phyloP scores from a whole-genome alignment of 225 moss, liverwort and hornwort genomes.

The Takakia lepidozioides region DNA sequence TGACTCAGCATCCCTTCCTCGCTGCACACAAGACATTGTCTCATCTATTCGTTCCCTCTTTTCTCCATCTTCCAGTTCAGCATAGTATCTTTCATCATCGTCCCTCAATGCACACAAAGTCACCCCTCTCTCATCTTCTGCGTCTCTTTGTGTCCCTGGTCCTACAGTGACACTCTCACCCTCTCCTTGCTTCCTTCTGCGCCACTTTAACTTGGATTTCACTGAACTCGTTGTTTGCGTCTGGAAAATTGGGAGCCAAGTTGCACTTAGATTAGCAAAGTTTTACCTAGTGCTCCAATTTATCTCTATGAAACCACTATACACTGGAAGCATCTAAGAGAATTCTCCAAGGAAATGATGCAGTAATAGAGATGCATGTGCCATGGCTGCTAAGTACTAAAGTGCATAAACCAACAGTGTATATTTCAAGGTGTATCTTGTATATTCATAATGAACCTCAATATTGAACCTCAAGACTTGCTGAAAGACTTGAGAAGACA shows the following conservation, averaged over 20 bases:
- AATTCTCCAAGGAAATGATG: neutral
- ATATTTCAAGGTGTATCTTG: no score
- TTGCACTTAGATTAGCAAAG: no score
- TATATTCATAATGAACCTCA: no score
- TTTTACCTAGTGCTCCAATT: no score
- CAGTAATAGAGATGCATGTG: neutral
- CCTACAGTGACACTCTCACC: neutral
- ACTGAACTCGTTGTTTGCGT: constrained; percentile 35
- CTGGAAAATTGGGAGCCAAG: no score
- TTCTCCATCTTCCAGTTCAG: constrained; percentile 74
- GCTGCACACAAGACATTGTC: constrained; percentile 40
- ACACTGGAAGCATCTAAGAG: neutral
- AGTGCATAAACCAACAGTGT: no score
- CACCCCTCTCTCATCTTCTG: constrained; percentile 73
- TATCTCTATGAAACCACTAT: neutral
- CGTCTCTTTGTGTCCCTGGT: no score
- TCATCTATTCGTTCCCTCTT: constrained; percentile 59
- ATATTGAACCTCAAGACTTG: no score
- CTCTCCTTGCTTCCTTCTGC: constrained; percentile 20
- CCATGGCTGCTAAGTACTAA: constrained; percentile 6
- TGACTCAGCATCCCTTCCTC: constrained; percentile 28
- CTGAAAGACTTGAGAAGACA: neutral
- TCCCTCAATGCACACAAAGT: constrained; percentile 75
- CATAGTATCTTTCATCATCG: constrained; percentile 44
- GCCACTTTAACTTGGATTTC: constrained; percentile 71